phyloP scores from a whole-genome alignment of 805 yeast species.

The Candida taoyuanica region DNA sequence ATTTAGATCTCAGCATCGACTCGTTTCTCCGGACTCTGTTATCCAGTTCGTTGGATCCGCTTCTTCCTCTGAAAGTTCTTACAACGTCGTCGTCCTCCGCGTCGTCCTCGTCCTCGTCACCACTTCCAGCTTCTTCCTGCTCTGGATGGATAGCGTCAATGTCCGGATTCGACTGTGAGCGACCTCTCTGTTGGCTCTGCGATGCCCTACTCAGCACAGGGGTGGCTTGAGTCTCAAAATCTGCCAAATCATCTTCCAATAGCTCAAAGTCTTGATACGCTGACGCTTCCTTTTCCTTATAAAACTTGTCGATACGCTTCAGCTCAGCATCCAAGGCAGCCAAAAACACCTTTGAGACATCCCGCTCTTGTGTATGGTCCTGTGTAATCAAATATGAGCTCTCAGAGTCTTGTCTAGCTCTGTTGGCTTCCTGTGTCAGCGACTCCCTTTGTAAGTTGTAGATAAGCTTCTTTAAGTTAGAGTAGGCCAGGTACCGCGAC shows the following conservation, averaged over 20 bases:
- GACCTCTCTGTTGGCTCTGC: conserved; percentile 11
- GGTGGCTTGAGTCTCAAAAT: conserved; percentile 40
- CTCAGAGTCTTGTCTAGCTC: conserved; percentile 16
- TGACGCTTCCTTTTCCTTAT: conserved; percentile 57
- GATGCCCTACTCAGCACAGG: conserved; percentile 2
- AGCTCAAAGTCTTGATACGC: conserved; percentile 49
- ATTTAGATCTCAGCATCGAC: conserved; percentile 15
- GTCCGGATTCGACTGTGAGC: conserved; percentile 15
- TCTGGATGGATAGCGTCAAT: neutral
- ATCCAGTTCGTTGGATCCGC: conserved; percentile 20
- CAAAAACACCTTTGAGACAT: conserved; percentile 55
- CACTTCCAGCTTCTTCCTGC: conserved; percentile 13
- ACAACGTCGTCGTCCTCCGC: conserved; percentile 21
- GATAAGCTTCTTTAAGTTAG: conserved; percentile 78
- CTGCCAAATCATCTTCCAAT: conserved; percentile 56
- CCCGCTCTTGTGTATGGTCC: conserved; percentile 32
- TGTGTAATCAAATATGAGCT: conserved; percentile 29
- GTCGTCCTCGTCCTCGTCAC: conserved; percentile 29
- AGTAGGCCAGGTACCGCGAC: conserved; percentile 84
- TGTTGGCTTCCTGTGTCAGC: conserved; percentile 18
- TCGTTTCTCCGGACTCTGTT: conserved; percentile 19
- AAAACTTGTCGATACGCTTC: conserved; percentile 71
- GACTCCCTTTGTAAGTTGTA: conserved; percentile 74
- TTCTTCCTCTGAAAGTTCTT: conserved; percentile 19
- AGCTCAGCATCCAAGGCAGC: conserved; percentile 77